Base-by-base conservation (phyloP, 1,284 basidiomycete species). In the Ceratorhiza oryzae-sativae region DNA sequence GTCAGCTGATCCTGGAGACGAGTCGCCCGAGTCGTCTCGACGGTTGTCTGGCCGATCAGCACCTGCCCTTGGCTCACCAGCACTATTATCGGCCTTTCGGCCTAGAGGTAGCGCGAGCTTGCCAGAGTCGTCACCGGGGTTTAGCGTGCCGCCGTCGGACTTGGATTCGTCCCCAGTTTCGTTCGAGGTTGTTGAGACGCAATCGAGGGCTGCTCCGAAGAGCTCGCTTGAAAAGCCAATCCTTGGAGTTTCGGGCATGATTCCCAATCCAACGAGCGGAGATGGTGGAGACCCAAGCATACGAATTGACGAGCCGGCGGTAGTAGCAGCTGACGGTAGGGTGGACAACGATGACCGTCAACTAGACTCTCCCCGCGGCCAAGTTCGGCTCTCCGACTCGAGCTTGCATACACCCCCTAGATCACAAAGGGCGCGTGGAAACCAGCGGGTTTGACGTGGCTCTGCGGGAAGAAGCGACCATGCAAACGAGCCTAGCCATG, bases 391-490 rank as follows among this genome's bases (percentile, higher is more conserved):
- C 1, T 8, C 12, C 49, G n/a, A 67, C 23, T 25, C n/a, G 3
- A 10, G 23, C n/a, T 36, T 49, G 20, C 36, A 30, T 20, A 58
- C 65, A 32, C 65, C 65, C 34, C 65, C 51, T 9, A 70, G 65
- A 55, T 70, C 55, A 20, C 51, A 70, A 15, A 70, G 58, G 32
- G 36, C 53, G n/a, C 65, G 65, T 58, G 65, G 65, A 70, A 70
- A 70, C 27, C 65, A 70, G 48, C 65, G 65, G 20, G 65, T 49
- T 27, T 70, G 20, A 34, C 34, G 65, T 70, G 65, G 65, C 65
- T 70, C 65, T 70, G 65, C 65, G 65, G 18, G 41, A 45, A 70
- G 36, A 51, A 34, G 32, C 34, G 62, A 65, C 32, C 46, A 36
- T 27, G 36, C 53, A 55, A 55, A 61, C 32, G 41, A 45, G 41